phyloP scores from a whole-genome alignment of 371 early-diverging fungal species.

The Lichtheimia ornata region DNA sequence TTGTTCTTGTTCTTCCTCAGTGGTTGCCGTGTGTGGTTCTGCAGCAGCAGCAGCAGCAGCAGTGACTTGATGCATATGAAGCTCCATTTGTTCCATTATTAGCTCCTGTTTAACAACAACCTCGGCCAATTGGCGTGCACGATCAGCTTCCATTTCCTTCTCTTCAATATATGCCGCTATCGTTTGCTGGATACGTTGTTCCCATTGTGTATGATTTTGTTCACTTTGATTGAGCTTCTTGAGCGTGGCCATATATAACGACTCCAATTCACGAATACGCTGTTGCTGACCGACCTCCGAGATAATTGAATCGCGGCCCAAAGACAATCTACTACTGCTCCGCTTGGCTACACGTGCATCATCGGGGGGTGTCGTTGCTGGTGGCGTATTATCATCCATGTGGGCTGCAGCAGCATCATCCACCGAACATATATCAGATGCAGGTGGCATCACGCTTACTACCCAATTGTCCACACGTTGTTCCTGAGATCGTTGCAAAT shows the following conservation, averaged over 20 bases:
- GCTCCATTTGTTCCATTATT: conserved; percentile 21
- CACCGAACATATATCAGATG: conserved; percentile 5
- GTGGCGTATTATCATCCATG: conserved; percentile 2
- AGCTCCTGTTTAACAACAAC: conserved; percentile 34
- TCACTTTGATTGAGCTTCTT: conserved; percentile 10
- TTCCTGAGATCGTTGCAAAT: conserved; percentile 1
- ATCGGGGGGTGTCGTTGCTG: background rate
- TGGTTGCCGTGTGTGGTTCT: no score
- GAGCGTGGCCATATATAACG: background rate
- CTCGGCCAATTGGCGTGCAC: conserved; percentile 25
- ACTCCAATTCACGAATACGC: conserved; percentile 13
- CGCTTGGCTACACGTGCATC: background rate
- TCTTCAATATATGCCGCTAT: conserved; percentile 15
- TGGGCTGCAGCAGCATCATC: background rate
- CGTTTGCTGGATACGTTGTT: conserved; percentile 11
- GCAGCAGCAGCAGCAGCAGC: conserved; percentile 1
- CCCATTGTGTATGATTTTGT: conserved; percentile 16
- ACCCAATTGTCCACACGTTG: conserved; percentile 16
- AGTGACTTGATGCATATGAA: conserved; percentile 2
- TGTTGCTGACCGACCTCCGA: background rate
- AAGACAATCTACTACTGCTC: conserved; percentile 9
- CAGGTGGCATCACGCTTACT: conserved; percentile 10
- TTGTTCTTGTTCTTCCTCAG: no score
- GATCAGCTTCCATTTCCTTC: conserved; percentile 19
- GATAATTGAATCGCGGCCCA: background rate